A percentile compares a stretch with the other conserved stretches of the same genome.
Conservation (phyloP, 768 basidiomycete genomes). For the Boletus insuetus region DNA sequence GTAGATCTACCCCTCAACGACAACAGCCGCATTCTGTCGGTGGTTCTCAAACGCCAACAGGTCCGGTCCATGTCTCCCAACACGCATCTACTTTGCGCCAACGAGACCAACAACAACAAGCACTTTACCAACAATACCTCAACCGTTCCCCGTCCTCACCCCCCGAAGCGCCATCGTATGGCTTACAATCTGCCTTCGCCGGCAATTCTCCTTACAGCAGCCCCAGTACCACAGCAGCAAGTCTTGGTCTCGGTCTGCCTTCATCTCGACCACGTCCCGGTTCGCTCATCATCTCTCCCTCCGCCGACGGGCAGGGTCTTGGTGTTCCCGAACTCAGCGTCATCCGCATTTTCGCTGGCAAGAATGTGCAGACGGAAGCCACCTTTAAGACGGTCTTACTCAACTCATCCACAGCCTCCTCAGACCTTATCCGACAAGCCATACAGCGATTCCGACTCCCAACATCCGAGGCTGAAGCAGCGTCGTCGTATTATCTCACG, state of each 20-base stretch:
- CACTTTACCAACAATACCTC: slow-evolving; percentile 85
- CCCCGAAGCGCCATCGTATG: slow-evolving; percentile 73
- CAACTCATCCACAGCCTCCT: slow-evolving; percentile 79
- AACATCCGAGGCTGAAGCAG: slow-evolving; percentile 50
- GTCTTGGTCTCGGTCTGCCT: slow-evolving; percentile 47
- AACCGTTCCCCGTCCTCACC: slow-evolving; percentile 79
- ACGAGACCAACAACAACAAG: slow-evolving; percentile 86
- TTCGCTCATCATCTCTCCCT: slow-evolving; percentile 67
- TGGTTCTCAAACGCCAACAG: slow-evolving; percentile 30
- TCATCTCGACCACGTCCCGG: slow-evolving; percentile 66
- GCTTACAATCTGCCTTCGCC: slow-evolving; percentile 69
- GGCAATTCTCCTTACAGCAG: slow-evolving; percentile 40
- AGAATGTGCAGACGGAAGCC: slow-evolving; percentile 86
- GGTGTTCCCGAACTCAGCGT: slow-evolving; percentile 85
- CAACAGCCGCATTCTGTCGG: slow-evolving; percentile 20
- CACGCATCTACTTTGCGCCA: slow-evolving; percentile 72
- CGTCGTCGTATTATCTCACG: slow-evolving; percentile 76
- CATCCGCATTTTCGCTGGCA: slow-evolving; percentile 93
- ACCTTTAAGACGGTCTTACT: slow-evolving; percentile 98
- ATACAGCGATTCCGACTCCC: slow-evolving; percentile 91
- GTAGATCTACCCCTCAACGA: slow-evolving; percentile 17
- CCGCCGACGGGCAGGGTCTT: slow-evolving; percentile 58
- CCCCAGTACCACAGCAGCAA: slow-evolving; percentile 39
- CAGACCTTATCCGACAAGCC: slow-evolving; percentile 86
- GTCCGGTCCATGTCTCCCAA: slow-evolving; percentile 49